Percentiles rank a stretch among this genome's conserved stretches.
Conservation (phyloP, 805 yeast species). For the Myxozyma kluyveri region DNA sequence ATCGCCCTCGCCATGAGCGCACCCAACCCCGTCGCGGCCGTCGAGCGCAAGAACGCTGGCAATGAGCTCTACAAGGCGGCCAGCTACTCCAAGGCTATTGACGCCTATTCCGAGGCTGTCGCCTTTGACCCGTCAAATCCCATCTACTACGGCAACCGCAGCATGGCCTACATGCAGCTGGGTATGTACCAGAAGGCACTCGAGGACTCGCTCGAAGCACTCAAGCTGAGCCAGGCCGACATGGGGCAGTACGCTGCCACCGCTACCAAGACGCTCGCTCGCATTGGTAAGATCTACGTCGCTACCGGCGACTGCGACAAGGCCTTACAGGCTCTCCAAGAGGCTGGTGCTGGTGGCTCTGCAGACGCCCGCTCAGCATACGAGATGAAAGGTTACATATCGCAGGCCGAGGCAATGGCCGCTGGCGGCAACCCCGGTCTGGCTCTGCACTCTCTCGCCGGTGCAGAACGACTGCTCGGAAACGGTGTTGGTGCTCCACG, state of each 20-base stretch:
- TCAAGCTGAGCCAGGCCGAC: constrained; percentile 6
- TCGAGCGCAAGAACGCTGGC: constrained; percentile 37
- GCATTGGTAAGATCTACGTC: constrained; percentile 40
- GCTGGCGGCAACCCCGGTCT: constrained; percentile 33
- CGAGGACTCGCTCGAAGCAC: constrained; percentile 38
- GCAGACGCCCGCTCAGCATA: constrained; percentile 35
- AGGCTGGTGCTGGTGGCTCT: constrained; percentile 30
- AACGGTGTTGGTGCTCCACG: constrained; percentile 38
- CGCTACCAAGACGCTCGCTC: constrained; percentile 38
- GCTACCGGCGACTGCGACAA: constrained; percentile 39
- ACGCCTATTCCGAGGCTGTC: constrained; percentile 26
- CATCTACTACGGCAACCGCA: constrained; percentile 41
- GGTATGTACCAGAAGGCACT: constrained; percentile 38
- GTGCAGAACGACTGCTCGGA: constrained; percentile 42
- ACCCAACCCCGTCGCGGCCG: constrained; percentile 12
- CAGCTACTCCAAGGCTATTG: constrained; percentile 41
- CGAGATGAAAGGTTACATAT: constrained; percentile 41
- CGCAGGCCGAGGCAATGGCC: constrained; percentile 37
- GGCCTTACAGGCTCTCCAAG: constrained; percentile 36
- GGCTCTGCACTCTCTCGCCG: constrained; percentile 40
- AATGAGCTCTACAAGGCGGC: constrained; percentile 41
- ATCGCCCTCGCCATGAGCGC: neutral
- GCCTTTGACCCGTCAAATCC: constrained; percentile 39
- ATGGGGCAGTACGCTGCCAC: constrained; percentile 34
- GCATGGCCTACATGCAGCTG: constrained; percentile 42